Evolutionary conservation across 208 protist species (phyloP), one percentile per base, ranked within the genome.

Genomic region (Wallacemonas sp.): DNA sequence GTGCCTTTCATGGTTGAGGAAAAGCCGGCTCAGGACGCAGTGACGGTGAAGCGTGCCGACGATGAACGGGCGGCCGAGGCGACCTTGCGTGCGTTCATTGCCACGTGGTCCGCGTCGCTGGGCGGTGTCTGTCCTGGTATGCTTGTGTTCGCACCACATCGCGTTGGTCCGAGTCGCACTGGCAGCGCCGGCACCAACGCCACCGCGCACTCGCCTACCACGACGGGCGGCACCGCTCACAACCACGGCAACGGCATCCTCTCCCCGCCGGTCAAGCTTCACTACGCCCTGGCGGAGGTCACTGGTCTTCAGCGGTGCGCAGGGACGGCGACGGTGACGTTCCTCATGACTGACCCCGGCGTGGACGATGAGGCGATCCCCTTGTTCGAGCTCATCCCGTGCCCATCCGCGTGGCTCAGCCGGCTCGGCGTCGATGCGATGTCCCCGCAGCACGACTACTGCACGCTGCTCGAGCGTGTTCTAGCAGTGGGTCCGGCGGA

Each of bases 341-440:
- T 88, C 46, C 66, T 83, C 45, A 79, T 77, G 32, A 68, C 75
- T 19, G 80, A 90, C 42, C 77, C 82, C 1, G 86, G 83, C 36
- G 81, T 88, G 9, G 86, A 92, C 34, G 86, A 92, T 62, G 78
- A 83, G 61, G 71, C 79, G 1, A 66, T 92, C 68, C 79, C 77
- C 6, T 41, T 92, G 12, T 87, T 81, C 59, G 74, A 82, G 39
- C 64, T 87, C 39, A 68, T 92, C 12, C 81, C 78, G 1, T 92
- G 81, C 57, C 79, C 85, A 12, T 60, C 66, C 3, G 19, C 38
- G 26, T 82, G 66, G 34, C 66, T 86, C 22, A 33, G 29, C 21
- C 37, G 58, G 58, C 17, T 22, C 34, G 63, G 24, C 1, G 29
- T 21, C 15, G 57, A 50, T 15, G 44, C 19, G 39, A 32, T 36